Evolutionary conservation across 495 filamentous ascomycete genomes (phyloP), one percentile per base, ranked within the genome.

Genomic region (Hyaloscypha bicolor): DNA sequence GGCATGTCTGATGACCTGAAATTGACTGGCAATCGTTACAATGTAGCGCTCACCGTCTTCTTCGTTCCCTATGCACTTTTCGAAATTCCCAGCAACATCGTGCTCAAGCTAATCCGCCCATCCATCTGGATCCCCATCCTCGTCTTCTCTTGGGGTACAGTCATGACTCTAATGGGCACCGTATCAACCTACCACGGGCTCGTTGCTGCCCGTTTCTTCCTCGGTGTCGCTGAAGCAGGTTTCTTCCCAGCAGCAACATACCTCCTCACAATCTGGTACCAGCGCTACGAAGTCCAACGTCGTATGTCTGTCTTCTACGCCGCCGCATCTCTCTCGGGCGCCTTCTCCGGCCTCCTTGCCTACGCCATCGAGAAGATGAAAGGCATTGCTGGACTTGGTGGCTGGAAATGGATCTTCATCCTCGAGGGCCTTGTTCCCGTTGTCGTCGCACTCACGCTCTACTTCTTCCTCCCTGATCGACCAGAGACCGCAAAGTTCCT

Each of bases 231-330:
- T 64, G 87, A 89, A 69, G 93, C 92, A 19, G 93, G 92, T 19
- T 80, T 94, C 0, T 93, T 93, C 74, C 91, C 91, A 0, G 94
- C 93, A 4, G 86, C 96, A 5, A 91, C 90, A 71, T 95, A 93
- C 74, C 93, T 93, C 73, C 80, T 96, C 2, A 90, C 88, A 0
- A 92, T 30, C 21, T 68, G 53, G 48, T 68, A 68, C 30, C 52
- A 79, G 45, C 83, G 85, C 22, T 78, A 85, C 65, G 85, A 90
- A 69, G 73, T 86, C 32, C 85, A 86, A 74, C 78, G 79, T 74
- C 80, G 87, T 48, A 77, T 85, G 60, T 83, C 79, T 39, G 67
- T 86, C 16, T 87, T 86, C 75, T 87, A 84, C 75, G 80, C 79
- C 45, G 80, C 83, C 0, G 76, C 78, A n/a, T 81, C 85, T 68